Evolutionary conservation across 352 stramenopile species (phyloP).

Genomic region (Saprolegnia parasitica): DNA sequence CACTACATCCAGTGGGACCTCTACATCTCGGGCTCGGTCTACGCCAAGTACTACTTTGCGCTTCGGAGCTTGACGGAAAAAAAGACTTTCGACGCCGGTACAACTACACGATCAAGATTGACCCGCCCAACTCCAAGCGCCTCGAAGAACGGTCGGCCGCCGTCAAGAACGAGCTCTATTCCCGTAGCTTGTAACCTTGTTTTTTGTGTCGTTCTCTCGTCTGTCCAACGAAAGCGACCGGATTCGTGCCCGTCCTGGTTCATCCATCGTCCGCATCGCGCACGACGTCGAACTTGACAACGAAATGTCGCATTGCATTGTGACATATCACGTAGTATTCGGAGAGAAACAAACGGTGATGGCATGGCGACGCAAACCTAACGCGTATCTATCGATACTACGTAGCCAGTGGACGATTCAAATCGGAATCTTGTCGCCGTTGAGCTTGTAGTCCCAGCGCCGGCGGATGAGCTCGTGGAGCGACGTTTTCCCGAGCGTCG

Average conservation of each 20-base stretch:
- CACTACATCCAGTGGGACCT: slow-evolving; percentile 98
- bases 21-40: slow-evolving; percentile 93
- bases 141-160: slow-evolving; percentile 81
- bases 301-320: too few relatives aligned
- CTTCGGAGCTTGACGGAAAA: slow-evolving; percentile 90
- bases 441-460: slow-evolving; percentile 78
- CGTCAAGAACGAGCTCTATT: slow-evolving; percentile 78
- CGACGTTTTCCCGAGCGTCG: slow-evolving; percentile 51
- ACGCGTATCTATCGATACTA: too few relatives aligned
- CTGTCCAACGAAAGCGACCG: too few relatives aligned
- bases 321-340: too few relatives aligned
- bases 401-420: too few relatives aligned
- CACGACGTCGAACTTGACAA: too few relatives aligned
- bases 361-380: too few relatives aligned
- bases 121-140: slow-evolving; percentile 79
- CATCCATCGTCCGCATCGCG: too few relatives aligned
- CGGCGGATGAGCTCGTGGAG: slow-evolving; percentile 67
- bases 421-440: slow-evolving; percentile 66
- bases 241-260: too few relatives aligned
- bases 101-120: slow-evolving; percentile 86
- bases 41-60: slow-evolving; percentile 99
- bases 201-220: too few relatives aligned
- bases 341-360: too few relatives aligned
- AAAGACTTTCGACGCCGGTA: slow-evolving; percentile 87
- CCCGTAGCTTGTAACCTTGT: slow-evolving; percentile 66